Evolutionary conservation across 2,329 filamentous ascomycete genomes (phyloP).

Genomic region (Phyllosticta citribraziliensis): DNA sequence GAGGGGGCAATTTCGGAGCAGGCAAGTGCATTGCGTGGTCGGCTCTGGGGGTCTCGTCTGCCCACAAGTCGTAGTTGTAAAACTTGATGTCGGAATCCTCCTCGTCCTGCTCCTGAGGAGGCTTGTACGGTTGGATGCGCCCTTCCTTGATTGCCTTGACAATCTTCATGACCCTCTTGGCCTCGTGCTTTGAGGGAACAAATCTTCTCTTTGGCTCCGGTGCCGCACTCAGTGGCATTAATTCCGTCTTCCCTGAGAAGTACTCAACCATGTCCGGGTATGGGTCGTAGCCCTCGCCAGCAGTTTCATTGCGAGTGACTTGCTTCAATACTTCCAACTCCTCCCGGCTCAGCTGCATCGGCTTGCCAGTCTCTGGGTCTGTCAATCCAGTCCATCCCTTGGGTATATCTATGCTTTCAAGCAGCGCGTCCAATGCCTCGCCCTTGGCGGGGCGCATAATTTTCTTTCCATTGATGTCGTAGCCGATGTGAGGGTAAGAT

Average conservation of each 20-base stretch:
- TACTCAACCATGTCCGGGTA: slow-evolving; percentile 92
- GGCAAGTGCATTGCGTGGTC: slow-evolving; percentile 91
- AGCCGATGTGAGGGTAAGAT: slow-evolving; percentile 94
- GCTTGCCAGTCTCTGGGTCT: slow-evolving; percentile 88
- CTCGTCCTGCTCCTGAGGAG: slow-evolving; percentile 62
- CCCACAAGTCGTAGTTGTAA: slow-evolving; percentile 90
- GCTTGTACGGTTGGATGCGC: slow-evolving; percentile 81
- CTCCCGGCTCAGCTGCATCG: slow-evolving; percentile 74
- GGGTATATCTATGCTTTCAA: slow-evolving; percentile 93
- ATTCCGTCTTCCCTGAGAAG: slow-evolving; percentile 82
- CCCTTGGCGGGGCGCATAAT: slow-evolving; percentile 94
- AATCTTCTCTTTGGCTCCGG: slow-evolving; percentile 95
- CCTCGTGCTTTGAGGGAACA: slow-evolving; percentile 91
- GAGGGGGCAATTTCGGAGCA: slow-evolving; percentile 84
- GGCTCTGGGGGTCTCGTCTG: slow-evolving; percentile 72
- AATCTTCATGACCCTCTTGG: slow-evolving; percentile 93
- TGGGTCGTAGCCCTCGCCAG: slow-evolving; percentile 81
- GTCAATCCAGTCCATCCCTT: slow-evolving; percentile 96
- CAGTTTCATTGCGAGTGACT: slow-evolving; percentile 79
- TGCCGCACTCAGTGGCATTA: slow-evolving; percentile 89
- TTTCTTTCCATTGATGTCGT: slow-evolving; percentile 97
- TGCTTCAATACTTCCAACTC: slow-evolving; percentile 82
- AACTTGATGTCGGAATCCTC: slow-evolving; percentile 61
- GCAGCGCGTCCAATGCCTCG: slow-evolving; percentile 80
- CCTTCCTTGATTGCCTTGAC: slow-evolving; percentile 93